Percentiles rank a stretch among this genome's conserved stretches.
phyloP scores from a whole-genome alignment of 805 yeast genomes.

The Wickerhamomyces rabaulensis region DNA sequence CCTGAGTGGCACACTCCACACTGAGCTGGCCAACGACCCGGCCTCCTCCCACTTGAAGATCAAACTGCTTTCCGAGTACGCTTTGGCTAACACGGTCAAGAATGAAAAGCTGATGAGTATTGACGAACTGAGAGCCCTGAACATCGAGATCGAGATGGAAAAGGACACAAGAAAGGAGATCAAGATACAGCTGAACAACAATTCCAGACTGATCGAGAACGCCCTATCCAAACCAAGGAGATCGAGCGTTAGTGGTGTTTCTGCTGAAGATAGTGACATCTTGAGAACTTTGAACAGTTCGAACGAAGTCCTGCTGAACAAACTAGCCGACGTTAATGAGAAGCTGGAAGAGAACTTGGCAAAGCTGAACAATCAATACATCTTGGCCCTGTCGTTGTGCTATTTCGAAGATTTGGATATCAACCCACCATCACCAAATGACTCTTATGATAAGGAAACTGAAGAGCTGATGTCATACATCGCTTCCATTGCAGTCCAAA shows the following conservation, averaged over 20 bases:
- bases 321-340: conserved; percentile 5
- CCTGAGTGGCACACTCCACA: conserved; percentile 10
- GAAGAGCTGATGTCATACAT: conserved; percentile 23
- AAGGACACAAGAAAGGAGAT: conserved; percentile 13
- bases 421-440: background rate
- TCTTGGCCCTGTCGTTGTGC: conserved; percentile 15
- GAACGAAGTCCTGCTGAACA: conserved; percentile 8
- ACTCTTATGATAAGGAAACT: conserved; percentile 8
- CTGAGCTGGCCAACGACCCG: conserved; percentile 10
- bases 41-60: conserved; percentile 14
- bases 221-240: conserved; percentile 1
- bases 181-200: conserved; percentile 10
- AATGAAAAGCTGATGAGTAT: conserved; percentile 11
- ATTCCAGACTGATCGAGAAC: conserved; percentile 7
- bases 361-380: conserved; percentile 13
- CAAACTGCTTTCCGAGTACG: conserved; percentile 17
- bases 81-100: conserved; percentile 10
- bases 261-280: conserved; percentile 4
- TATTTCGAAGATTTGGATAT: conserved; percentile 19
- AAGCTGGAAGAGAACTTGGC: conserved; percentile 6
- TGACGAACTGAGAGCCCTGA: conserved; percentile 8
- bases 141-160: conserved; percentile 6
- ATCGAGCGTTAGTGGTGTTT: background rate
- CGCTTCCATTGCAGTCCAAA: conserved; percentile 23
- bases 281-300: conserved; percentile 9